phyloP scores from a whole-genome alignment of 352 stramenopile genomes.

The Pythium phragmiticola region DNA sequence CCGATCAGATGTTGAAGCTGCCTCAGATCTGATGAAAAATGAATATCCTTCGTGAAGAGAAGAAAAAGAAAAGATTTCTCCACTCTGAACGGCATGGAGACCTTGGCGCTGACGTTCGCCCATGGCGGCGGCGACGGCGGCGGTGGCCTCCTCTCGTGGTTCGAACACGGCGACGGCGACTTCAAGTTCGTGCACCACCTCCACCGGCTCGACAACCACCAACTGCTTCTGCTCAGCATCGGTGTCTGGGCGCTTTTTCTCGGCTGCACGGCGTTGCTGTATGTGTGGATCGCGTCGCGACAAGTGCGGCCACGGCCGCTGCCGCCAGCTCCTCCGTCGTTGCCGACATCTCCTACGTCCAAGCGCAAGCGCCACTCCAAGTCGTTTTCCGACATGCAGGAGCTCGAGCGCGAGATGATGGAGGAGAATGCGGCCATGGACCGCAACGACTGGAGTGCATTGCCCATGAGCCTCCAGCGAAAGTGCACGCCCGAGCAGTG shows the following conservation, averaged over 20 bases:
- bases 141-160: neutral
- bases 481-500: constrained; percentile 72
- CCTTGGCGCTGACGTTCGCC: neutral
- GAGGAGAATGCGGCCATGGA: constrained; percentile 63
- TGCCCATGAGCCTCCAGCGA: constrained; percentile 51
- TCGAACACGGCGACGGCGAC: constrained; percentile 17
- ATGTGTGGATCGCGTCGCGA: constrained; percentile 80
- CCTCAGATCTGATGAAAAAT: neutral
- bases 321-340: constrained; percentile 31
- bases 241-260: constrained; percentile 49
- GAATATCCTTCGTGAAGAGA: constrained; percentile 1
- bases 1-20: constrained; percentile 21
- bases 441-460: constrained; percentile 62
- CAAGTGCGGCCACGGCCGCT: constrained; percentile 65
- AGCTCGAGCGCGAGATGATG: constrained; percentile 59
- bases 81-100: neutral
- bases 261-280: constrained; percentile 47
- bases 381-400: constrained; percentile 66
- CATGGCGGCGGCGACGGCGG: neutral
- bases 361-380: constrained; percentile 75
- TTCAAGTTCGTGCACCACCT: constrained; percentile 15
- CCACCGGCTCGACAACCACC: constrained; percentile 10
- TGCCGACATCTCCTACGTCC: constrained; percentile 63
- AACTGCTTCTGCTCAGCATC: constrained; percentile 29
- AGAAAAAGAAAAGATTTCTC: neutral